A percentile compares a stretch with the other conserved stretches of the same genome.
Conservation (phyloP, 225 moss, liverwort and hornwort species). For the Pleurozium schreberi region DNA sequence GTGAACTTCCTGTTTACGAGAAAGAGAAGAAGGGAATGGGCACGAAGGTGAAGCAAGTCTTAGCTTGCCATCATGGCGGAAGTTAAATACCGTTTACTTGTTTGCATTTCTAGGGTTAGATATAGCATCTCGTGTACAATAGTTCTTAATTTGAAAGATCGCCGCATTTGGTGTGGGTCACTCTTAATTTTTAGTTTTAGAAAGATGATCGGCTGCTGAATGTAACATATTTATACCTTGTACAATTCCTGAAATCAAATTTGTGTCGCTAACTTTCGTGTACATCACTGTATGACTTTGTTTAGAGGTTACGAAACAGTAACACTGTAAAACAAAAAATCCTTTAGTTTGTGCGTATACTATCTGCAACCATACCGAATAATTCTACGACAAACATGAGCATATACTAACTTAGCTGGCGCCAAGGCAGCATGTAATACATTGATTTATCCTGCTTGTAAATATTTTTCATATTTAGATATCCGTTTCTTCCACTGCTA, state of each 20-base stretch:
- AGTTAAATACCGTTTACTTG: background rate
- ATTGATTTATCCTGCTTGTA: background rate
- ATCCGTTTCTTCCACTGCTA: background rate
- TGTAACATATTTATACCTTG: background rate
- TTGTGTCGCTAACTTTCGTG: background rate
- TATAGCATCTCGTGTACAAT: background rate
- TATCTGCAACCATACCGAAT: background rate
- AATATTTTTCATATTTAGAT: background rate
- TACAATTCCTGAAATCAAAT: background rate
- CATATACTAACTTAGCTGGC: background rate
- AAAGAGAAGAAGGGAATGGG: constrained; percentile 46
- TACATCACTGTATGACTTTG: background rate
- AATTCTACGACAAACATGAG: background rate
- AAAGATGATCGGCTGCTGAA: background rate
- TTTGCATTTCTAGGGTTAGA: too few relatives aligned
- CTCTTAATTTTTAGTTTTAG: background rate
- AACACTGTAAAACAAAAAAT: background rate
- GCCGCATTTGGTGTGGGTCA: background rate
- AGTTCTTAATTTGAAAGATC: background rate
- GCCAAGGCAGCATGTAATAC: background rate
- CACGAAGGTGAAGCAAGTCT: constrained; percentile 15
- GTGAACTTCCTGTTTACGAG: constrained; percentile 30
- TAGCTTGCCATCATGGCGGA: constrained; percentile 24
- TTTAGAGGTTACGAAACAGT: background rate
- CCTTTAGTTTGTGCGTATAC: too few relatives aligned